Evolutionary conservation across 1,139 yeast genomes (phyloP), one percentile per base, ranked within the genome.

Genomic region (Scheffersomyces illinoinensis): DNA sequence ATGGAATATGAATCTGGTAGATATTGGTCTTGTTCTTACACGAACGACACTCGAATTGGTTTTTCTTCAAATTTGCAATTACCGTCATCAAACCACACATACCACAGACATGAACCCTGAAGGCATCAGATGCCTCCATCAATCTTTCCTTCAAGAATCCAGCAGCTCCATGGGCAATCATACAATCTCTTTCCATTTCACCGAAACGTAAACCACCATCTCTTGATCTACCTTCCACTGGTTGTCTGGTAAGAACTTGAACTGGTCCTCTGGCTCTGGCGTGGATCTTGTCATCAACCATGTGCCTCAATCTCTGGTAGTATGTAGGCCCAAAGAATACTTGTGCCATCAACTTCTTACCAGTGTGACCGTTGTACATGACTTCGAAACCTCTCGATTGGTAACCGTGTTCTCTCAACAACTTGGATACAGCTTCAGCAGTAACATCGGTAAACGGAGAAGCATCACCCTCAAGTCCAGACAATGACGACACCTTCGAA

Each of bases 131-230:
- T 3, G 98, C 98, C 76, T 95, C 99, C 98, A 95, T 93, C 75
- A 95, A 83, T 75, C 99, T 86, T 78, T 95, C 99, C 78, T 93
- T 92, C 78, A 95, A 85, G 82, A 95, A 95, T 8, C 98, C 96
- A 1, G 99, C 98, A 2, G 98, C 98, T 74, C 99, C 99, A 75
- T 95, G 98, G 4, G 99, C 99, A 83, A 95, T 95, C 97, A 96
- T 95, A 90, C 99, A 95, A 83, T 96, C 99, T 83, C 99, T 92
- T 79, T 95, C 99, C 99, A 95, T 95, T 80, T 95, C 99, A 73
- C 99, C 99, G 85, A 95, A 96, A 78, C 99, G 93, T 75, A 95
- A 83, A 67, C 99, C 99, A 86, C 99, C 99, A 78, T 95, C 99
- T 80, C 99, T 87, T 24, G 98, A 93, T 79, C 99, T 88, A 88